phyloP scores from a whole-genome alignment of 345 rosid species.

The Eucalyptus camaldulensis region DNA sequence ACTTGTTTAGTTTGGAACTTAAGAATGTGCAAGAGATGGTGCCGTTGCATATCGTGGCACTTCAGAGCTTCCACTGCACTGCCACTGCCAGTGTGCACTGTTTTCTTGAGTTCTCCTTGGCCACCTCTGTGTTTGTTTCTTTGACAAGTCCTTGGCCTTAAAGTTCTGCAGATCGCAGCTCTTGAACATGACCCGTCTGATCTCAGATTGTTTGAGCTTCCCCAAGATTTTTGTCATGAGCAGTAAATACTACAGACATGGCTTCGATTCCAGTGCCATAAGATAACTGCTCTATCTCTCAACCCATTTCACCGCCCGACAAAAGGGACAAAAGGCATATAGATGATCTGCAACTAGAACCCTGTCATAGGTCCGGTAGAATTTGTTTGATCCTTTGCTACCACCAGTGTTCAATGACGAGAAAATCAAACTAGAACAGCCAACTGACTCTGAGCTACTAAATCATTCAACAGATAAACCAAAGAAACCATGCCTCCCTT shows the following conservation, averaged over 20 bases:
- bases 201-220: not conserved
- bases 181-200: not conserved
- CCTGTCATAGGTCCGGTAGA: not conserved
- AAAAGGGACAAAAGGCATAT: not conserved
- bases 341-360: not conserved
- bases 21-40: not conserved
- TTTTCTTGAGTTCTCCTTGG: not conserved
- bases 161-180: not conserved
- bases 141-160: not conserved
- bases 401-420: not conserved
- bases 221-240: not conserved
- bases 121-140: not conserved
- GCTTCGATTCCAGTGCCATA: not conserved
- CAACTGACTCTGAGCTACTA: not conserved
- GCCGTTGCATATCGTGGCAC: not conserved
- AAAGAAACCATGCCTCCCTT: not conserved
- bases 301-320: not conserved
- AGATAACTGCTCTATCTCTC: not conserved
- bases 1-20: not conserved
- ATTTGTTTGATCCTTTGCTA: not conserved
- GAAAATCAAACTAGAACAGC: not conserved
- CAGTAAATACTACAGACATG: not conserved
- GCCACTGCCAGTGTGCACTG: not conserved
- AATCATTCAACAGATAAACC: not conserved
- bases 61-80: not conserved